Evolutionary conservation across 225 moss, liverwort and hornwort genomes (phyloP), one percentile per base, ranked within the genome.

Genomic region (Takakia lepidozioides): DNA sequence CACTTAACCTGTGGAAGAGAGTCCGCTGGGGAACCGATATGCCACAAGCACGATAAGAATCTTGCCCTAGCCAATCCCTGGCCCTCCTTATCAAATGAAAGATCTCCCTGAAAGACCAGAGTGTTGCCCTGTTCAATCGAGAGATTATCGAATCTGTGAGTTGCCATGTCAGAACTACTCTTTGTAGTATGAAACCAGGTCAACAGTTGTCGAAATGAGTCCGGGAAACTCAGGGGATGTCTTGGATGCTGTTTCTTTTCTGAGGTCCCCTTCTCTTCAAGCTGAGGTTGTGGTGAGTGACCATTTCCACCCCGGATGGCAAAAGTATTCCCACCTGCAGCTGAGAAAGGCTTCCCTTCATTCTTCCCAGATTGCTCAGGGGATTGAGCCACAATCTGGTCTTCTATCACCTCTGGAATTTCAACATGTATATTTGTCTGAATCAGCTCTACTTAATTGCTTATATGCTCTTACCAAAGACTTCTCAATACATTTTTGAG

Each of bases 41-140:
- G 50, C 50, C 50, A 51, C 19, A 51, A 29, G 13, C 28, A 51
- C 8, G 17, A 17, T 34, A 51, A 19, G 32, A 51, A 51, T 51
- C 19, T 22, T 13, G 19, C 29, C 50, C 34, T 51, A 16, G 21
- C 0, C 29, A 29, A 2, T 36, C 11, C 29, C 23, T 46, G 45
- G 14, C 14, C 19, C 10, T 11, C 10, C 45, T 40, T 19, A 16
- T 14, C 15, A 6, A 20, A 9, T 10, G 25, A 46, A 24, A 21
- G 13, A 1, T 8, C 45, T 10, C 25, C 25, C 45, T 46, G 11
- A 10, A 14, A 10, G 40, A 16, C 40, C 15, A 18, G 21, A 24
- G 45, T 21, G 20, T 14, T 10, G 45, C 45, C 23, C 7, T 46
- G 21, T 13, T 22, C 21, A 23, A 26, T 8, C 5, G n/a, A n/a